A percentile compares a stretch with the other conserved stretches of the same genome.
Evolutionary conservation across 2,329 filamentous ascomycete species (phyloP).

Genomic region (Chalara sp.): DNA sequence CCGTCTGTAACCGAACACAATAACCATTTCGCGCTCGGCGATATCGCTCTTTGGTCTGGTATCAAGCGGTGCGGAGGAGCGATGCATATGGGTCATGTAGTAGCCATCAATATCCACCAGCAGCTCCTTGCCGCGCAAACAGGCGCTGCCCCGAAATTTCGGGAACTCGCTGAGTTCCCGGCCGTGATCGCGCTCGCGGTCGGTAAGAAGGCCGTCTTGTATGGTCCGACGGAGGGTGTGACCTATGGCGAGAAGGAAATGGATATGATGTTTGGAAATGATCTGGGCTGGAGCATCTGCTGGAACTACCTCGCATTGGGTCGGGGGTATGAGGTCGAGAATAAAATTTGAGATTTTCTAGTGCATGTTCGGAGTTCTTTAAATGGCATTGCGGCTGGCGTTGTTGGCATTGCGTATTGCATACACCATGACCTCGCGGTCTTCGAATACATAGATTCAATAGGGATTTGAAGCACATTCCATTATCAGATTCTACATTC

Average conservation of each 20-base stretch:
- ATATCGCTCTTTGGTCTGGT: conserved; percentile 64
- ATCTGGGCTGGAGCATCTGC: background rate
- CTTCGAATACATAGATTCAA: too few relatives aligned
- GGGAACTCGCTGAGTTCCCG: background rate
- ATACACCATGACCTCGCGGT: too few relatives aligned
- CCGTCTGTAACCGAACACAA: conserved; percentile 17
- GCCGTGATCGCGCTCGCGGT: background rate
- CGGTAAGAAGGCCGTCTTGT: background rate
- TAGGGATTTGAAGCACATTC: too few relatives aligned
- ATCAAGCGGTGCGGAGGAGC: conserved; percentile 75
- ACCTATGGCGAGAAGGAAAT: background rate
- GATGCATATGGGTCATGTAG: conserved; percentile 65
- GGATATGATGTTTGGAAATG: background rate
- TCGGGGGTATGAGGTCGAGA: too few relatives aligned
- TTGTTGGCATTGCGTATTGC: too few relatives aligned
- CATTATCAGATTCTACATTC: too few relatives aligned
- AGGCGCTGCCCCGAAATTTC: conserved; percentile 35
- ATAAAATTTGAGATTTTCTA: too few relatives aligned
- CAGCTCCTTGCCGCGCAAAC: conserved; percentile 41
- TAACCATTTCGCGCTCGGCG: conserved; percentile 63
- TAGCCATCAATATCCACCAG: conserved; percentile 62
- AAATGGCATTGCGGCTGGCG: too few relatives aligned
- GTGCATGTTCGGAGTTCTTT: too few relatives aligned
- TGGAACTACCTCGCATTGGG: too few relatives aligned
- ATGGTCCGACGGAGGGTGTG: background rate